These are phyloP conservation scores for Gossypium schwendimanii DNA, from an alignment of 441 rosid genomes.

Conservation along the genomic window DNA sequence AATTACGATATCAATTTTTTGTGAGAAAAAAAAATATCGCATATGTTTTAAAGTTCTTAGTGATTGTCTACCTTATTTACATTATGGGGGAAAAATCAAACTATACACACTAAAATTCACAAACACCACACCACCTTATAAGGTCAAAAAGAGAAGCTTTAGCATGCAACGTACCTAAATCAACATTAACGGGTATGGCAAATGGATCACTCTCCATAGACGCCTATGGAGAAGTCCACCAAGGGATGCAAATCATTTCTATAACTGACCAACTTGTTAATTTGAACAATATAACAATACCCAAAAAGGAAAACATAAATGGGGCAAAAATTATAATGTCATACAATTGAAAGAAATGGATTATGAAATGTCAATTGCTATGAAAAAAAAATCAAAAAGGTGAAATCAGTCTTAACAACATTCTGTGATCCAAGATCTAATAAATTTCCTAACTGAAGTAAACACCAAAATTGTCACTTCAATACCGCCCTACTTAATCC, in stretches of 20 bases:
- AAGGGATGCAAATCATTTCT: too few relatives aligned
- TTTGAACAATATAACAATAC: constrained; percentile 8
- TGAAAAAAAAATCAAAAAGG: constrained; percentile 11
- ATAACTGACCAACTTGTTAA: not conserved
- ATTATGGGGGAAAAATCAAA: not conserved
- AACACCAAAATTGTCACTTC: constrained; percentile 32
- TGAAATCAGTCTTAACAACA: constrained; percentile 10
- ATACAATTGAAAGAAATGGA: constrained; percentile 31
- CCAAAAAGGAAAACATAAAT: not conserved
- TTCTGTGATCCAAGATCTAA: constrained; percentile 24
- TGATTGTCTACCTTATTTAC: not conserved
- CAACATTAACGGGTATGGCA: too few relatives aligned
- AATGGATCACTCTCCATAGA: too few relatives aligned
- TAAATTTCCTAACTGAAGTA: constrained; percentile 21
- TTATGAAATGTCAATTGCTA: constrained; percentile 14
- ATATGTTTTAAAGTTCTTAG: not conserved
- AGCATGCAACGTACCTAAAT: too few relatives aligned
- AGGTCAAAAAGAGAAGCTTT: too few relatives aligned
- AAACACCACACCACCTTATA: too few relatives aligned
- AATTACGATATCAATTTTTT: not conserved
- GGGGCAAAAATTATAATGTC: constrained; percentile 9
- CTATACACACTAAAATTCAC: not conserved
- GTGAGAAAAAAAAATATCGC: not conserved
- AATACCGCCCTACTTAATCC: constrained; percentile 1
- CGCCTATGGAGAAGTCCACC: too few relatives aligned